phyloP scores from a whole-genome alignment of 306 rosid genomes.

The Castanea mollissima region DNA sequence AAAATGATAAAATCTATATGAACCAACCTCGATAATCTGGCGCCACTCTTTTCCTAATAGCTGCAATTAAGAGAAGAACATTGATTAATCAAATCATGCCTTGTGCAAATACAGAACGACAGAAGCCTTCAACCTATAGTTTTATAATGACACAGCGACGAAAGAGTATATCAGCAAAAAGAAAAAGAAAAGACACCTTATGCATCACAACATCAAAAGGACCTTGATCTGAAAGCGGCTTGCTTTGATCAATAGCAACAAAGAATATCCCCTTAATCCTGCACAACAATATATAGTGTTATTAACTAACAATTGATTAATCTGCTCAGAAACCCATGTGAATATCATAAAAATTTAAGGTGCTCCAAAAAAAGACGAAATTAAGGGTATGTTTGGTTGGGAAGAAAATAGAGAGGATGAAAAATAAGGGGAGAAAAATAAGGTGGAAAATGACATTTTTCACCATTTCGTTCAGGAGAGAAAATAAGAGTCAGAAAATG shows the following conservation, averaged over 20 bases:
- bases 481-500: no score
- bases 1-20: not conserved
- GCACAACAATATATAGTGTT: slow-evolving; percentile 19
- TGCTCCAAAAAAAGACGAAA: not conserved
- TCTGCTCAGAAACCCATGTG: not conserved
- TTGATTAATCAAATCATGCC: no score
- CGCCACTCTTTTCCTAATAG: slow-evolving; percentile 88
- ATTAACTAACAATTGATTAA: slow-evolving; percentile 7
- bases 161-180: not conserved
- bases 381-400: not conserved
- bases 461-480: no score
- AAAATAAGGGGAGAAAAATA: no score
- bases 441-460: no score
- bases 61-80: slow-evolving; percentile 41
- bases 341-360: not conserved
- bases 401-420: no score
- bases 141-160: not conserved
- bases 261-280: slow-evolving; percentile 83
- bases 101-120: no score
- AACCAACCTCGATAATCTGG: slow-evolving; percentile 85
- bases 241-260: slow-evolving; percentile 75
- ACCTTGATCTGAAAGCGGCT: slow-evolving; percentile 80
- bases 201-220: slow-evolving; percentile 88
- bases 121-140: not conserved
- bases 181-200: slow-evolving; percentile 45